These are phyloP conservation scores for Venturia pyrina DNA, from an alignment of 2,329 filamentous ascomycete genomes.

Conservation along the genomic window DNA sequence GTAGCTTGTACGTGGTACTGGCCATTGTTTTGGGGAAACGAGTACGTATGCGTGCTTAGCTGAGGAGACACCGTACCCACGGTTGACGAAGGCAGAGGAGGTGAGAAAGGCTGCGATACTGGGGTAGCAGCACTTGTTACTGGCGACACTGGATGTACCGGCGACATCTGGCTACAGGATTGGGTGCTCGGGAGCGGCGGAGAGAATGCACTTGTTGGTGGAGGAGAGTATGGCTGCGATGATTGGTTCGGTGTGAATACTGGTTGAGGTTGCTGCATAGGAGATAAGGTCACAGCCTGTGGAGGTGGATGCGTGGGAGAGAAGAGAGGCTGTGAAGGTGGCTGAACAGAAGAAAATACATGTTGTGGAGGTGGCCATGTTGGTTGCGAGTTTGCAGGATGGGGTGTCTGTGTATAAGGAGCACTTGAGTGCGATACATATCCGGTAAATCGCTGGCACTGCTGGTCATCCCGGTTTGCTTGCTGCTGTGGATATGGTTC, in stretches of 20 bases:
- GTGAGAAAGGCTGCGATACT: conserved; percentile 1
- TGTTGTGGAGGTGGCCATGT: neutral
- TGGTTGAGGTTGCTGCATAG: neutral
- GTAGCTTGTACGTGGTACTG: neutral
- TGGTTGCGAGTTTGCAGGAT: neutral
- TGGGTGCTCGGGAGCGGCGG: neutral
- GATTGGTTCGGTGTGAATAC: neutral
- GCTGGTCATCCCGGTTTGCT: neutral
- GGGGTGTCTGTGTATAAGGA: neutral
- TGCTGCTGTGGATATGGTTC: neutral
- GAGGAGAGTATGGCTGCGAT: neutral
- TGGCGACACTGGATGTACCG: neutral
- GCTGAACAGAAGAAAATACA: neutral
- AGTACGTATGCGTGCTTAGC: neutral
- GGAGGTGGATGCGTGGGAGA: neutral
- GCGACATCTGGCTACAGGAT: neutral
- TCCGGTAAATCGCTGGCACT: neutral
- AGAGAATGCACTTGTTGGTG: neutral
- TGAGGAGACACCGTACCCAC: neutral
- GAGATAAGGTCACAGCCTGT: neutral
- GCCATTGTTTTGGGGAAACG: neutral
- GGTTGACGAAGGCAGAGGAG: neutral
- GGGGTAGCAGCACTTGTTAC: neutral
- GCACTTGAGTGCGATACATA: neutral
- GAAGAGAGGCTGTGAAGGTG: neutral